Base-by-base conservation (phyloP, 805 yeast species). In the Ogataea paradorogensis region DNA sequence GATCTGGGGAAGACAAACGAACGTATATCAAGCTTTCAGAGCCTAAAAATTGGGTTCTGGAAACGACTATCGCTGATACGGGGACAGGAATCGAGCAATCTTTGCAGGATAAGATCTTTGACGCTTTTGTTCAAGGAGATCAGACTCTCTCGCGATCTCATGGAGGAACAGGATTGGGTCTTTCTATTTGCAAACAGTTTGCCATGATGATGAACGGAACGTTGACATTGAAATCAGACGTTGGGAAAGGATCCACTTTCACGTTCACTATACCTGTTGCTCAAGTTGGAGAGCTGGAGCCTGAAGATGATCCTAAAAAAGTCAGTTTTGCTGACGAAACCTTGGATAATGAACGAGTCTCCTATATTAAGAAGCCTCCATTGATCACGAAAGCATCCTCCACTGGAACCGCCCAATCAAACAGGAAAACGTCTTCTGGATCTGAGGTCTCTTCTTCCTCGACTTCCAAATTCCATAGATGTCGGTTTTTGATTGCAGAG, bases 121-220 rank as follows among this genome's bases (percentile, higher is more conserved):
- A 93, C 55, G 97, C 98, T 1, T 91, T 91, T 67, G 89, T 90
- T 14, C 99, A 91, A 65, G 99, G 98, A 38, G 98, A 91, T 56
- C 96, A 89, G 61, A 88, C 96, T 0, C 69, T 88, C 20, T 85
- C 95, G 5, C 73, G 95, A 56, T 86, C 90, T 42, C 82, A 84
- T 56, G 97, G 98, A 43, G 99, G 99, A 50, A 93, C 97, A 0
- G 99, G 98, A 2, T 69, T 91, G 33, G 99, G 99, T 1, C 72
- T 91, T 30, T 73, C 81, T 1, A 91, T 91, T 55, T 93, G 97
- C 63, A 72, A 87, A 43, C 97, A 91, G 62, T 74, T 93, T 44
- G 96, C 96, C 0, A 76, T 74, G 25, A 78, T 90, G 79, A 91
- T 91, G 98, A 74, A 80, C 42, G 65, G 99, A 41, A 79, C 88